Evolutionary conservation across 2,329 filamentous ascomycete genomes (phyloP).

Genomic region (Monosporascus cannonballus): DNA sequence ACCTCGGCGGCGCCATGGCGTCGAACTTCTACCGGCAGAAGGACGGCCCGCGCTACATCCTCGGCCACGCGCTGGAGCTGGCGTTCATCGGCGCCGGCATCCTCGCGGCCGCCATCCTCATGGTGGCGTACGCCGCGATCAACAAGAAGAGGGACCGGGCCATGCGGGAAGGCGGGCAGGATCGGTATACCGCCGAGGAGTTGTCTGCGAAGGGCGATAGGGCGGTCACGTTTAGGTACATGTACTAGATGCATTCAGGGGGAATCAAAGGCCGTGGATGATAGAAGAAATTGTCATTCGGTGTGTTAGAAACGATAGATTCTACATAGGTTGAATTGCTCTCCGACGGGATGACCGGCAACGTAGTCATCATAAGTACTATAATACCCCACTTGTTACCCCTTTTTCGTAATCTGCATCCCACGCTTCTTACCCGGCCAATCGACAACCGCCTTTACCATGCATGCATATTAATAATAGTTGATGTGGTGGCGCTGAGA

Average conservation of each 20-base stretch:
- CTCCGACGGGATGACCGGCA: too few relatives aligned
- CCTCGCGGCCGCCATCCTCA: slow-evolving; percentile 35
- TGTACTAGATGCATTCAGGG: slow-evolving; percentile 30
- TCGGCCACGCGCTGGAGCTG: slow-evolving; percentile 46
- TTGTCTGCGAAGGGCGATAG: slow-evolving; percentile 54
- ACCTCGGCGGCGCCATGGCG: slow-evolving; percentile 58
- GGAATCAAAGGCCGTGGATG: too few relatives aligned
- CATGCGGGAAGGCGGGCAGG: slow-evolving; percentile 37
- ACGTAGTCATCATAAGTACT: too few relatives aligned
- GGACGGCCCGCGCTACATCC: slow-evolving; percentile 41
- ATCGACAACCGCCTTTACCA: too few relatives aligned
- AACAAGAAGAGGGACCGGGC: slow-evolving; percentile 52
- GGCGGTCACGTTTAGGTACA: slow-evolving; percentile 58
- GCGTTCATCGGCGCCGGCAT: slow-evolving; percentile 42
- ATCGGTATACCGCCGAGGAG: slow-evolving; percentile 36
- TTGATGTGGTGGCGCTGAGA: too few relatives aligned
- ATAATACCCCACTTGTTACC: too few relatives aligned
- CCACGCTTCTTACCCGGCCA: too few relatives aligned
- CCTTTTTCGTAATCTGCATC: too few relatives aligned
- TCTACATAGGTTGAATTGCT: too few relatives aligned
- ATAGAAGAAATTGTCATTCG: too few relatives aligned
- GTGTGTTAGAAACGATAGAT: too few relatives aligned
- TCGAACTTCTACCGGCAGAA: slow-evolving; percentile 62
- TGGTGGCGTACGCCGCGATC: slow-evolving; percentile 47
- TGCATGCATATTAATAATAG: too few relatives aligned